These are phyloP conservation scores for Parachaetomium inaequale DNA, from an alignment of 495 filamentous ascomycete species.

Conservation along the genomic window DNA sequence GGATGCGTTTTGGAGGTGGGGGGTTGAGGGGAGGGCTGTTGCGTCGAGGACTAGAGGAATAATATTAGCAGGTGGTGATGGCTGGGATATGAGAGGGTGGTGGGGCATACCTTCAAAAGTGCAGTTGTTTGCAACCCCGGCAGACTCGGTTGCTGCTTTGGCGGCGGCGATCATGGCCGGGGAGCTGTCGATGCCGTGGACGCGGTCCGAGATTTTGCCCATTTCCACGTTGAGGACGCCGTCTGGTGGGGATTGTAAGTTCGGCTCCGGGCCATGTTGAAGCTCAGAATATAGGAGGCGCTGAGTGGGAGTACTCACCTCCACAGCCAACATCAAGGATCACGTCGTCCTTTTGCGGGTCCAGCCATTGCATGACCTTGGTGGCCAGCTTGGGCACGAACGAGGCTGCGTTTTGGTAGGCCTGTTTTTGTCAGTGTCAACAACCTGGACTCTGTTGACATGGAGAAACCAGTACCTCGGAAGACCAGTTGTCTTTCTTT, in stretches of 20 bases:
- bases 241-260: conserved; percentile 37
- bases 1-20: conserved; percentile 26
- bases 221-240: conserved; percentile 61
- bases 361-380: conserved; percentile 62
- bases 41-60: conserved; percentile 37
- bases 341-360: conserved; percentile 55
- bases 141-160: conserved; percentile 21
- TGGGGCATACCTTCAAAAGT: conserved; percentile 42
- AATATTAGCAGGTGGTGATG: neutral
- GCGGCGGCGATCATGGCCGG: conserved; percentile 61
- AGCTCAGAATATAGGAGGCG: neutral
- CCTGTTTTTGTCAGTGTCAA: conserved; percentile 35
- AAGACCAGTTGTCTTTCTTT: conserved; percentile 57
- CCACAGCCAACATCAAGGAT: conserved; percentile 76
- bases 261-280: neutral
- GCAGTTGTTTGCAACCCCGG: conserved; percentile 28
- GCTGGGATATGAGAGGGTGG: neutral
- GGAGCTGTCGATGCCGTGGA: conserved; percentile 66
- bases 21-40: conserved; percentile 23
- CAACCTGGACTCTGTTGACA: neutral
- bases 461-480: conserved; percentile 35
- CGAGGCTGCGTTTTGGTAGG: conserved; percentile 61
- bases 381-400: conserved; percentile 69
- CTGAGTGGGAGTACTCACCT: conserved; percentile 34
- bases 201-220: conserved; percentile 38